These are phyloP conservation scores for Rhynchosporium graminicola DNA, from an alignment of 2,329 filamentous ascomycete genomes.

Conservation along the genomic window DNA sequence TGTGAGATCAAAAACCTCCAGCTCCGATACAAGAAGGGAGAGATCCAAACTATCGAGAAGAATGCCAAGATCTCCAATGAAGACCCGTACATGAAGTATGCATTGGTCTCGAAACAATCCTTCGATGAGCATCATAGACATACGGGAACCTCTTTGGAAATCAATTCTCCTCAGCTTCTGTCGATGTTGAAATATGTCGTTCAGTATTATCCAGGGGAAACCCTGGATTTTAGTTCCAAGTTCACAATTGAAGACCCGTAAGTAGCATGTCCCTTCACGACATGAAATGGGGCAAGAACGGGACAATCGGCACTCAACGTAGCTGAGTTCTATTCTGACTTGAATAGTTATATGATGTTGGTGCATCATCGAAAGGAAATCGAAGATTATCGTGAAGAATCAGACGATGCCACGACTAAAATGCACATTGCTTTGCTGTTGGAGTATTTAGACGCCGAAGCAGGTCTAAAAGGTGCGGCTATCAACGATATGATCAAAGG, in stretches of 20 bases:
- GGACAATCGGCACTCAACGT: no score
- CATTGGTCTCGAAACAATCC: slow-evolving; percentile 19
- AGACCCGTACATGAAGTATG: slow-evolving; percentile 23
- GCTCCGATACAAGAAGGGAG: slow-evolving; percentile 20
- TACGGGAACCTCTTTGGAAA: slow-evolving; percentile 20
- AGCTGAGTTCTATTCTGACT: neutral
- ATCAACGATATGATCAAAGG: slow-evolving; percentile 20
- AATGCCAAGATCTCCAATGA: slow-evolving; percentile 18
- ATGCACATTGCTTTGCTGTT: slow-evolving; percentile 23
- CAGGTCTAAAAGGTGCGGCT: slow-evolving; percentile 13
- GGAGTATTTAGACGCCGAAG: slow-evolving; percentile 23
- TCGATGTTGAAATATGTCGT: slow-evolving; percentile 22
- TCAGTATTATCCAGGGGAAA: slow-evolving; percentile 23
- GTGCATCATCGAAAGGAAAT: slow-evolving; percentile 22
- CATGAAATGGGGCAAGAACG: no score
- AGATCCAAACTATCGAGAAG: slow-evolving; percentile 22
- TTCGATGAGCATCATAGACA: slow-evolving; percentile 23
- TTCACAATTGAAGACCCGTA: slow-evolving; percentile 21
- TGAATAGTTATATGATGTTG: slow-evolving; percentile 22
- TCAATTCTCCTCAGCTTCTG: slow-evolving; percentile 28
- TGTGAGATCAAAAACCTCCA: slow-evolving; percentile 23
- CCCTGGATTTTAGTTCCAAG: slow-evolving; percentile 18
- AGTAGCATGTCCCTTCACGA: neutral
- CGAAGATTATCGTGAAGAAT: slow-evolving; percentile 16
- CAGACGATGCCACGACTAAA: slow-evolving; percentile 14